phyloP scores from a whole-genome alignment of 2,329 filamentous ascomycete species.

The Hypoxylon sp. region DNA sequence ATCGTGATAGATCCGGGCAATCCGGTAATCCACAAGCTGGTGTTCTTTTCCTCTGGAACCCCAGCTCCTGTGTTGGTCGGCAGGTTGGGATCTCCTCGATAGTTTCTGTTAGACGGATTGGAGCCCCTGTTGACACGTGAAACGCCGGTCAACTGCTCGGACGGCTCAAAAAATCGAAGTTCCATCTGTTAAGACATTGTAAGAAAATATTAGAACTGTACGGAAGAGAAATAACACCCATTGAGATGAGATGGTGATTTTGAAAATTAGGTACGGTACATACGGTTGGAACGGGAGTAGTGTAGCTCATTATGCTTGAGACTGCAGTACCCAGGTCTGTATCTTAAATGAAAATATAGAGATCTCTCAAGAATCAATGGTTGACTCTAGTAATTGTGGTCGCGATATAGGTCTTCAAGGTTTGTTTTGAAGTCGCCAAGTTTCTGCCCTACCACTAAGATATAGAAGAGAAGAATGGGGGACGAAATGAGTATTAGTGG shows the following conservation, averaged over 20 bases:
- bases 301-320: background rate
- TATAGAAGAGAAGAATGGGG: background rate
- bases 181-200: constrained; percentile 27
- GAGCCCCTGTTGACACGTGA: background rate
- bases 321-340: too few relatives aligned
- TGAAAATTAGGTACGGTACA: background rate
- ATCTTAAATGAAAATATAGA: background rate
- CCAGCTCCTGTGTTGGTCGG: constrained; percentile 21
- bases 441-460: background rate
- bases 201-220: constrained; percentile 3
- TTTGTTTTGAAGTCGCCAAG: background rate
- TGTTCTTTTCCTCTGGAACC: constrained; percentile 31
- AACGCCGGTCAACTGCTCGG: constrained; percentile 29
- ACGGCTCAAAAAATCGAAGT: constrained; percentile 25
- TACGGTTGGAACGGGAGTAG: background rate
- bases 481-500: background rate
- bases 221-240: background rate
- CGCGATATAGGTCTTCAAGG: background rate
- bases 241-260: background rate
- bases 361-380: background rate
- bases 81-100: constrained; percentile 31
- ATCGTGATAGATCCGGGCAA: constrained; percentile 14
- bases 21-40: constrained; percentile 34
- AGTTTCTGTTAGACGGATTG: constrained; percentile 16
- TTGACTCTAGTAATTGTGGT: background rate